A percentile compares a stretch with the other conserved stretches of the same genome.
phyloP scores from a whole-genome alignment of 768 basidiomycete species.

The Terana coerulea region DNA sequence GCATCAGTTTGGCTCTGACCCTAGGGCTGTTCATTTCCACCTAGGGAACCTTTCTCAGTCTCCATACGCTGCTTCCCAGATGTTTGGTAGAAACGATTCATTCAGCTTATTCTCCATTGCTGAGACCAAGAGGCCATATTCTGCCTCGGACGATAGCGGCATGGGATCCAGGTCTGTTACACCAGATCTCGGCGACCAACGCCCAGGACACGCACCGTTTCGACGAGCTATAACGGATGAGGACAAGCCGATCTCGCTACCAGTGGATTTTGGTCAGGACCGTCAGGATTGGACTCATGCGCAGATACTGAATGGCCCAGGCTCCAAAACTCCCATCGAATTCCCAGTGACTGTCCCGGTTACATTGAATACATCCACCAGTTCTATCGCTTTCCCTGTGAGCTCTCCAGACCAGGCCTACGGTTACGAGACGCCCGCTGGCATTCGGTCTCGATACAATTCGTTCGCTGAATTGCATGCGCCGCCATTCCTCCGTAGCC shows the following conservation, averaged over 20 bases:
- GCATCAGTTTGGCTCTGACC: constrained; percentile 64
- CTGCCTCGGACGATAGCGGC: constrained; percentile 52
- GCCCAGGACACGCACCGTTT: constrained; percentile 62
- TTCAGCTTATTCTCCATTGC: constrained; percentile 83
- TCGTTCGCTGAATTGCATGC: constrained; percentile 70
- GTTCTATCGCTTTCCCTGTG: constrained; percentile 78
- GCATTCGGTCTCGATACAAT: constrained; percentile 59
- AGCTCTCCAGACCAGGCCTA: constrained; percentile 66
- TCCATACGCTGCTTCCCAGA: constrained; percentile 82
- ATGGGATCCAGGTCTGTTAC: constrained; percentile 49
- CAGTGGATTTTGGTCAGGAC: constrained; percentile 38
- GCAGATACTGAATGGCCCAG: constrained; percentile 38
- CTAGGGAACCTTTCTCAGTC: constrained; percentile 66
- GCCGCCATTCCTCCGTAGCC: constrained; percentile 76
- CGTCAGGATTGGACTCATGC: constrained; percentile 35
- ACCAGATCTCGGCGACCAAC: constrained; percentile 48
- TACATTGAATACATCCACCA: constrained; percentile 47
- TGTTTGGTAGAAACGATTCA: constrained; percentile 73
- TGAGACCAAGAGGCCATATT: constrained; percentile 57
- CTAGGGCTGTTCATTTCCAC: constrained; percentile 30
- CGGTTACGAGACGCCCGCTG: constrained; percentile 52
- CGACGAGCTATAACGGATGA: constrained; percentile 73
- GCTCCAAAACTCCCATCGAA: constrained; percentile 47
- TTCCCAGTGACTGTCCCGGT: constrained; percentile 55
- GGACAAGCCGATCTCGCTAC: constrained; percentile 49